phyloP scores from a whole-genome alignment of 2,329 filamentous ascomycete species.

The Epichloe gansuensis region DNA sequence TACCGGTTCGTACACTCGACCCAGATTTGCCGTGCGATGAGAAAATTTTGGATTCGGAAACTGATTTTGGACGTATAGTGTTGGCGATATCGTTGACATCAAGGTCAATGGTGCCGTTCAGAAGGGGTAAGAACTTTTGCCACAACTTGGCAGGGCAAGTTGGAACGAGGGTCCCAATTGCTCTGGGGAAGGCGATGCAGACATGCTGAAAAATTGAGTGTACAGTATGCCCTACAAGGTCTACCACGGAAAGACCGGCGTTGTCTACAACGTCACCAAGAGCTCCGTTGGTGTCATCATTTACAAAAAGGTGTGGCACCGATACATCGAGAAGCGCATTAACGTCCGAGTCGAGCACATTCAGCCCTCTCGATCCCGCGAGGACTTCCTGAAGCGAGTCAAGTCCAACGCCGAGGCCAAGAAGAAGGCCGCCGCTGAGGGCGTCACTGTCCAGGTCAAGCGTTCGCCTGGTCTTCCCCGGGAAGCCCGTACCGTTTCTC shows the following conservation, averaged over 20 bases:
- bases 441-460: constrained; percentile 84
- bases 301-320: constrained; percentile 99
- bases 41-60: constrained; percentile 4
- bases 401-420: constrained; percentile 92
- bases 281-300: constrained; percentile 95
- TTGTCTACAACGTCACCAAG: constrained; percentile 99
- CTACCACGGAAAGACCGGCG: constrained; percentile 98
- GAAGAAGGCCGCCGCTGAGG: constrained; percentile 83
- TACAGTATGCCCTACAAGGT: constrained; percentile 95
- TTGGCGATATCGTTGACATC: constrained; percentile 98
- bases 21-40: not conserved
- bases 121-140: constrained; percentile 64
- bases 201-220: constrained; percentile 21
- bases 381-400: constrained; percentile 92
- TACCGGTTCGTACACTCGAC: constrained; percentile 53
- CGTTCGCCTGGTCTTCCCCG: constrained; percentile 71
- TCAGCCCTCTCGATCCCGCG: constrained; percentile 82
- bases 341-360: constrained; percentile 99
- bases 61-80: constrained; percentile 44
- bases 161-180: not conserved
- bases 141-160: not conserved
- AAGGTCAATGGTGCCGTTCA: constrained; percentile 97
- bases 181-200: not conserved
- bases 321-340: constrained; percentile 99
- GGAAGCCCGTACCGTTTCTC: constrained; percentile 64